phyloP scores from a whole-genome alignment of 495 filamentous ascomycete genomes.

The Tetracladium setigerum region DNA sequence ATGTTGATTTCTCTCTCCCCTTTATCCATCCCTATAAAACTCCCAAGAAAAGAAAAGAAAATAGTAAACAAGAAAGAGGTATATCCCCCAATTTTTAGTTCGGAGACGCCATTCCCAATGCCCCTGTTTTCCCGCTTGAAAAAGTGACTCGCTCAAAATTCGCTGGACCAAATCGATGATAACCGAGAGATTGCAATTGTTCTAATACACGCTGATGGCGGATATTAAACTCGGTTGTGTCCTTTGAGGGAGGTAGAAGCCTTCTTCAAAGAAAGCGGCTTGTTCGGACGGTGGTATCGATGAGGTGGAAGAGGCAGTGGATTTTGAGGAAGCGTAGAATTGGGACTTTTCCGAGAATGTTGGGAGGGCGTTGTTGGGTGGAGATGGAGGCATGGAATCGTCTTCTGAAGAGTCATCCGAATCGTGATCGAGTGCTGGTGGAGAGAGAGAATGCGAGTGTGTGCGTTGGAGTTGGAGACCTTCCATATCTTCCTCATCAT shows the following conservation, averaged over 20 bases:
- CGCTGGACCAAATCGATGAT: neutral
- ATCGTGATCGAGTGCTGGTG: constrained; percentile 73
- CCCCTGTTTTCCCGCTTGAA: neutral
- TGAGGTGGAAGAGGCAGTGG: neutral
- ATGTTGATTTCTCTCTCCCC: neutral
- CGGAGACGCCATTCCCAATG: neutral
- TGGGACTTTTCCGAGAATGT: constrained; percentile 59
- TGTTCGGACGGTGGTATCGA: constrained; percentile 19
- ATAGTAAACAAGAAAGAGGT: neutral
- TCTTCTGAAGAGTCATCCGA: constrained; percentile 59
- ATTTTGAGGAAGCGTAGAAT: constrained; percentile 15
- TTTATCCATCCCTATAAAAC: no score
- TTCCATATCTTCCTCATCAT: constrained; percentile 59
- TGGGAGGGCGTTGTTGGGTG: constrained; percentile 56
- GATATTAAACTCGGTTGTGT: constrained; percentile 15
- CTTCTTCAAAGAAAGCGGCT: constrained; percentile 21
- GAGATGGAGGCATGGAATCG: constrained; percentile 77
- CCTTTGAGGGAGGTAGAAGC: constrained; percentile 20
- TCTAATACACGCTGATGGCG: constrained; percentile 24
- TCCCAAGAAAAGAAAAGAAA: neutral
- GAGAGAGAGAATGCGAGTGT: constrained; percentile 52
- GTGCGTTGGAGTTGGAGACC: constrained; percentile 67
- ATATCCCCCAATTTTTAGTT: neutral
- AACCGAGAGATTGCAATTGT: neutral
- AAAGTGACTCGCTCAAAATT: neutral